Percentiles rank a stretch among this genome's conserved stretches.
phyloP scores from a whole-genome alignment of 495 filamentous ascomycete species.

The Penicillium simplicissimum region DNA sequence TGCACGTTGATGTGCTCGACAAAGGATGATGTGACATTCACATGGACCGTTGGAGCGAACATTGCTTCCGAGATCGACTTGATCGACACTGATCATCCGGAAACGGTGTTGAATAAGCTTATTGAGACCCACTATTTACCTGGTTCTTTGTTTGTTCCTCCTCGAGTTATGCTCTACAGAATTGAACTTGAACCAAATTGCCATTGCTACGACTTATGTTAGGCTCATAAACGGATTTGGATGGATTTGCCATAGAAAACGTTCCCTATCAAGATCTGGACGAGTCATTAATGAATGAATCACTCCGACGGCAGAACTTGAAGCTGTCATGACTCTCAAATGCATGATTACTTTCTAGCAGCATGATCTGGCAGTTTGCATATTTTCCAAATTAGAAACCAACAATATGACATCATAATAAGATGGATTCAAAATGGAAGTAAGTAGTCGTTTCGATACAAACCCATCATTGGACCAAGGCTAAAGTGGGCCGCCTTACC shows the following conservation, averaged over 20 bases:
- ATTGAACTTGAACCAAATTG: too few species aligned
- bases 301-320: not conserved
- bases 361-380: too few species aligned
- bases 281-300: not conserved
- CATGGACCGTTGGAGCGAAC: not conserved
- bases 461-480: too few species aligned
- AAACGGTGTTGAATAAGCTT: constrained; percentile 5
- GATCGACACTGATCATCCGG: not conserved
- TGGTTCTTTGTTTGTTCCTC: not conserved
- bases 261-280: not conserved
- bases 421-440: too few species aligned
- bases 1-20: not conserved
- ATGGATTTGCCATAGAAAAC: not conserved
- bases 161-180: not conserved
- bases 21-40: not conserved
- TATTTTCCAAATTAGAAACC: too few species aligned
- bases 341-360: too few species aligned
- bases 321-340: not conserved
- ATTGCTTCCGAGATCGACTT: not conserved
- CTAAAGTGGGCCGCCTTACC: too few species aligned
- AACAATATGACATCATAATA: too few species aligned
- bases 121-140: not conserved
- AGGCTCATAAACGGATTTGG: not conserved
- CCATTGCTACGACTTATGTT: too few species aligned
- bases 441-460: too few species aligned